These are phyloP conservation scores for Claviceps africana DNA, from an alignment of 2,329 filamentous ascomycete genomes.

Conservation along the genomic window DNA sequence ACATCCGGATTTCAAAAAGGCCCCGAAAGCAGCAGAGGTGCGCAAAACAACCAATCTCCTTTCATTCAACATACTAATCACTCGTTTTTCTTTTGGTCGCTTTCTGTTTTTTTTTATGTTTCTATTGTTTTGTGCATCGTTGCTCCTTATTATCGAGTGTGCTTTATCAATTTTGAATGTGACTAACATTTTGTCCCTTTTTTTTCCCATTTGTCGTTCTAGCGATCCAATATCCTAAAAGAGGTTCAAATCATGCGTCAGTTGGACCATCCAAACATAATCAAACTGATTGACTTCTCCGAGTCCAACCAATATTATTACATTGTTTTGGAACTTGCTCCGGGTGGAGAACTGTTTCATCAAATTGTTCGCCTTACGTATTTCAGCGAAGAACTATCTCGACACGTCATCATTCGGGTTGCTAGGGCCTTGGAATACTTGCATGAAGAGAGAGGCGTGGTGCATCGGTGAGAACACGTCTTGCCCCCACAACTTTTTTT, in stretches of 20 bases:
- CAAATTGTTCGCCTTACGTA: slow-evolving; percentile 97
- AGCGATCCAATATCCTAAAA: slow-evolving; percentile 96
- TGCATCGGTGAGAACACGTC: slow-evolving; percentile 59
- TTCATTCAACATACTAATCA: neutral
- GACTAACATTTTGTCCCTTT: slow-evolving; percentile 3
- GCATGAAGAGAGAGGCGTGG: slow-evolving; percentile 87
- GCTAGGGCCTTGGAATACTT: slow-evolving; percentile 89
- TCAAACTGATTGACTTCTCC: slow-evolving; percentile 84
- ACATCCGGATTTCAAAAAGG: slow-evolving; percentile 93
- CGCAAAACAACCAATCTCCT: slow-evolving; percentile 21
- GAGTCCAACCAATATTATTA: slow-evolving; percentile 95
- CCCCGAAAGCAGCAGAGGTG: slow-evolving; percentile 96
- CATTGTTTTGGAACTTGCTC: slow-evolving; percentile 88
- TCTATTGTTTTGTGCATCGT: slow-evolving; percentile 10
- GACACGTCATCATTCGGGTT: slow-evolving; percentile 89
- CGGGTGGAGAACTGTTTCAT: slow-evolving; percentile 93
- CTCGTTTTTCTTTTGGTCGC: slow-evolving; percentile 19
- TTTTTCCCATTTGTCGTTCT: slow-evolving; percentile 6
- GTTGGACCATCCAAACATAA: slow-evolving; percentile 89
- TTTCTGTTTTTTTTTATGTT: slow-evolving; percentile 11
- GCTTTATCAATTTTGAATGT: neutral
- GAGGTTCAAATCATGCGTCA: slow-evolving; percentile 98
- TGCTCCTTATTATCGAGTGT: neutral
- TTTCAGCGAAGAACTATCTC: slow-evolving; percentile 88
- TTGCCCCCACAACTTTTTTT: neutral